phyloP scores from a whole-genome alignment of 257 asterid genomes.

The Solanum piurae region DNA sequence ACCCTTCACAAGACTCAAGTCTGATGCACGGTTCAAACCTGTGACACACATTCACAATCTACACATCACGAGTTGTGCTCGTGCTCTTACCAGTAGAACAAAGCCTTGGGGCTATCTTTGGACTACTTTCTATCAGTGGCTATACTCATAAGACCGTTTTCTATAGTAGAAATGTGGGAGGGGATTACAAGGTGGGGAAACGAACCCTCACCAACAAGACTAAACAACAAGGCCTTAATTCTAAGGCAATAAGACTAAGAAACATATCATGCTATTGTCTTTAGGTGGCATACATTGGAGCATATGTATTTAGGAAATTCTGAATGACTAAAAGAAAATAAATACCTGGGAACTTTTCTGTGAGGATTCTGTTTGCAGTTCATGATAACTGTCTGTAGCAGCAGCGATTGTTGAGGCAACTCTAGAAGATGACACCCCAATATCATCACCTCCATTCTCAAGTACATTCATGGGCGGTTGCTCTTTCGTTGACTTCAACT shows the following conservation, averaged over 20 bases:
- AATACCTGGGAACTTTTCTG: constrained; percentile 32
- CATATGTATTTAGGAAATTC: neutral
- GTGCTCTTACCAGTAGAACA: neutral
- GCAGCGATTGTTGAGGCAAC: constrained; percentile 9
- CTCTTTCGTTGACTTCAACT: constrained; percentile 17
- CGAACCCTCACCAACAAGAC: neutral
- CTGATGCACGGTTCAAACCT: neutral
- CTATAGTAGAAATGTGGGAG: neutral
- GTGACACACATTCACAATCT: neutral
- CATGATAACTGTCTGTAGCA: constrained; percentile 15
- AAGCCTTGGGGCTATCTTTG: neutral
- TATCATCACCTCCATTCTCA: constrained; percentile 5
- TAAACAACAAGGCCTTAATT: neutral
- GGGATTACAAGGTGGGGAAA: neutral
- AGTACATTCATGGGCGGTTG: constrained; percentile 6
- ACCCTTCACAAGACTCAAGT: neutral
- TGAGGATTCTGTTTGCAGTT: constrained; percentile 20
- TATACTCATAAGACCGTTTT: neutral
- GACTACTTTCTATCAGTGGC: neutral
- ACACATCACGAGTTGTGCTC: neutral
- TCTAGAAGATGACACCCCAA: constrained; percentile 7
- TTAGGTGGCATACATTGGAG: neutral
- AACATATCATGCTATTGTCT: neutral
- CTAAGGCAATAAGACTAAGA: neutral
- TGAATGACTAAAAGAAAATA: neutral